phyloP scores from a whole-genome alignment of 164 flowering plant genomes.

The Annona squamosa region DNA sequence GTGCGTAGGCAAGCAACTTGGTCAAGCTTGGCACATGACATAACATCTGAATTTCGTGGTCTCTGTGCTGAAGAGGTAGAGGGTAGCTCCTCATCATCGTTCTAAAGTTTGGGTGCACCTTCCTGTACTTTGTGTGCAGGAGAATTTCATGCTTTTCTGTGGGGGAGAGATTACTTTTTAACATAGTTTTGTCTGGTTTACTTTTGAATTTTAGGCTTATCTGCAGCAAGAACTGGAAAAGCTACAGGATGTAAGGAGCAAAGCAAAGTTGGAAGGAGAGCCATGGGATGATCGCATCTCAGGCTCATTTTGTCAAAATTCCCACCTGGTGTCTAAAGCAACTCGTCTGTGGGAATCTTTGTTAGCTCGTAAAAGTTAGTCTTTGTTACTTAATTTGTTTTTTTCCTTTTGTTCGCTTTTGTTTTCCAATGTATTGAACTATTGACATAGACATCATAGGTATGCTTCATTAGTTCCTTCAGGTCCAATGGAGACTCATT shows the following conservation, averaged over 20 bases:
- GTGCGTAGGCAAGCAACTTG: conserved; percentile 92
- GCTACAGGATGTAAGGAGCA: conserved; percentile 81
- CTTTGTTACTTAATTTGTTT: background rate
- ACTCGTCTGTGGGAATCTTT: conserved; percentile 96
- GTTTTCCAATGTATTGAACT: background rate
- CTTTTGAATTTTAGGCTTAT: conserved; percentile 59
- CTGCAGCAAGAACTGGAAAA: conserved; percentile 98
- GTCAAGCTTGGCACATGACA: conserved; percentile 98
- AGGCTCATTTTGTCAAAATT: conserved; percentile 77
- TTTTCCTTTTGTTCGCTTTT: background rate
- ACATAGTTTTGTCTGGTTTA: background rate
- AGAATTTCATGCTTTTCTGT: too few species aligned
- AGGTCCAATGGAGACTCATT: background rate
- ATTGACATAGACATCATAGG: background rate
- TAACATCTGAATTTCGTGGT: conserved; percentile 98
- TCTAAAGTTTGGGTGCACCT: background rate
- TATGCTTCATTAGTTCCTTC: background rate
- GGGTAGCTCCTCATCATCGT: conserved; percentile 10
- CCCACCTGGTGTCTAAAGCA: conserved; percentile 92
- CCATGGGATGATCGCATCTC: conserved; percentile 87
- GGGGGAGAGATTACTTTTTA: background rate
- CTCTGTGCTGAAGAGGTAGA: conserved; percentile 99
- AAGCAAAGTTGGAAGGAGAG: conserved; percentile 90
- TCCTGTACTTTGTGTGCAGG: background rate
- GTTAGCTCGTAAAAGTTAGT: conserved; percentile 80